Evolutionary conservation across 2,329 filamentous ascomycete genomes (phyloP), one percentile per base, ranked within the genome.

Genomic region (Microdochium bolleyi): DNA sequence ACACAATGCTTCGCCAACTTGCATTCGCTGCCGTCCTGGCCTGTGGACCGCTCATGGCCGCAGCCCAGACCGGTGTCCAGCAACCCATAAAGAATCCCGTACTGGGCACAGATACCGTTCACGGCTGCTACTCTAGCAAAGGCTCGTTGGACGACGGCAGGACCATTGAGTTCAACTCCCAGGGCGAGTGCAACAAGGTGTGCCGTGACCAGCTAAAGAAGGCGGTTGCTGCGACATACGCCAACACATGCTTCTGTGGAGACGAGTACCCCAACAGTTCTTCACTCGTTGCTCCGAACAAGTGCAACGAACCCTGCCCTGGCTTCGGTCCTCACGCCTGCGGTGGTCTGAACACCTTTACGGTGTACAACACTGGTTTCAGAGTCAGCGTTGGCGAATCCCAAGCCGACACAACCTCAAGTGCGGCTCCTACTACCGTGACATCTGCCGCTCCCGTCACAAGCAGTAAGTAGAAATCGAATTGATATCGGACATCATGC

Each of bases 211-310:
- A 2, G 62, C 68, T 73, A 8, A 74, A 78, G 34, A 72, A 67
- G 30, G 59, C 76, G 1, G 86, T 90, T 8, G 81, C 85, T 61
- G 89, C 77, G 30, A 70, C 88, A 48, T 80, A 77, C 8, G 75
- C 77, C 19, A 73, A 75, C 19, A 69, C 82, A 57, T 96, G 91
- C 70, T 88, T 76, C 62, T 95, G 91, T 62, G 91, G 90, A 54
- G 71, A 82, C 57, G 69, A 75, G 54, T 77, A 92, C 49, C 91
- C 91, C 0, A 74, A 83, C 16, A 61, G 73, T 38, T 71, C 71
- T 16, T 72, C 73, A 41, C 64, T 84, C 55, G 77, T 82, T 7
- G 71, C 77, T 48, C 78, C 85, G 62, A 65, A 65, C 8, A 70
- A 82, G 16, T 96, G 91, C 71, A 74, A 80, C 62, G 77, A 76